A percentile compares a stretch with the other conserved stretches of the same genome.
These are phyloP conservation scores for Kwoniella europaea DNA, from an alignment of 768 basidiomycete species.

Conservation along the genomic window DNA sequence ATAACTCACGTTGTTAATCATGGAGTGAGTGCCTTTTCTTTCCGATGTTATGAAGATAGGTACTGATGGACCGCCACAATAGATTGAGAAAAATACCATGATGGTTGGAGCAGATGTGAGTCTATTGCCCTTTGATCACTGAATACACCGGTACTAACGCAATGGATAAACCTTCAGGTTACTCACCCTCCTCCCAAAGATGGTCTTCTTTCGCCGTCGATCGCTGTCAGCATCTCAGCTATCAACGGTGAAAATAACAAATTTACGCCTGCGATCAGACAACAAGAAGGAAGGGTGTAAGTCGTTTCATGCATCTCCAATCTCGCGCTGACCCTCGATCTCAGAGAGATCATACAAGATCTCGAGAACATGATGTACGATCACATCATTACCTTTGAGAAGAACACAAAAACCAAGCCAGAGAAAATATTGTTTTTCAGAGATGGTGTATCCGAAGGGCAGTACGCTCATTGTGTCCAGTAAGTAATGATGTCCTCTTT, in stretches of 20 bases:
- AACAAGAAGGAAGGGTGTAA: slow-evolving; percentile 56
- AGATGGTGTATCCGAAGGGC: slow-evolving; percentile 57
- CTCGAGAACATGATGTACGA: slow-evolving; percentile 47
- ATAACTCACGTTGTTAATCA: slow-evolving; percentile 49
- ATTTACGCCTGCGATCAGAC: slow-evolving; percentile 42
- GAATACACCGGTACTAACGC: no score
- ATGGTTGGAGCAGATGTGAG: slow-evolving; percentile 51
- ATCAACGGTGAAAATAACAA: slow-evolving; percentile 43
- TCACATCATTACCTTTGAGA: slow-evolving; percentile 47
- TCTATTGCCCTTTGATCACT: neutral
- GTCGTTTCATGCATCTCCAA: slow-evolving; percentile 6
- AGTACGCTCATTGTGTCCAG: slow-evolving; percentile 54
- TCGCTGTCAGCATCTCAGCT: slow-evolving; percentile 46
- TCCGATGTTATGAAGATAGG: no score
- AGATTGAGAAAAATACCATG: slow-evolving; percentile 45
- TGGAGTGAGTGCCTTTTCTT: neutral
- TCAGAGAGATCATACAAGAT: slow-evolving; percentile 54
- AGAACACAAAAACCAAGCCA: slow-evolving; percentile 45
- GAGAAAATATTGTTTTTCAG: slow-evolving; percentile 57
- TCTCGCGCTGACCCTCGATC: neutral
- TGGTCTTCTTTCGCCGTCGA: slow-evolving; percentile 43
- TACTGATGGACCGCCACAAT: no score
- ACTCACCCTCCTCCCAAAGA: slow-evolving; percentile 45
- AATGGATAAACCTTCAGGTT: slow-evolving; percentile 3
- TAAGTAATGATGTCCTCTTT: slow-evolving; percentile 21